A percentile compares a stretch with the other conserved stretches of the same genome.
phyloP scores from a whole-genome alignment of 768 basidiomycete genomes.

The Psilocybe subaeruginosa region DNA sequence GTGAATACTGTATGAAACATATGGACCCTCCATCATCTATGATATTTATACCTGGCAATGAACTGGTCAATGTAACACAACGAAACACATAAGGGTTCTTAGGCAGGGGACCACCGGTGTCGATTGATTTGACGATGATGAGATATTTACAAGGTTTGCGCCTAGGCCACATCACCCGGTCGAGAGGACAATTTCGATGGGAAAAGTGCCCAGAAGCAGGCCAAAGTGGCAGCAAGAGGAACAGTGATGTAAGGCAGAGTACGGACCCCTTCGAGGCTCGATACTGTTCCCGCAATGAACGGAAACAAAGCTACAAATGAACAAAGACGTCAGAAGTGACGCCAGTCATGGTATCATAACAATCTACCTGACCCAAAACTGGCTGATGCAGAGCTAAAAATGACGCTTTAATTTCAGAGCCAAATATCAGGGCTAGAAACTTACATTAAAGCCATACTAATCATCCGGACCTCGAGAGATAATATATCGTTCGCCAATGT shows the following conservation, averaged over 20 bases:
- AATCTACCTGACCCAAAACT: slow-evolving; percentile 48
- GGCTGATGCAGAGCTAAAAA: slow-evolving; percentile 42
- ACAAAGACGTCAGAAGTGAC: not conserved
- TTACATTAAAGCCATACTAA: slow-evolving; percentile 57
- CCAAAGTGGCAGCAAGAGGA: slow-evolving; percentile 36
- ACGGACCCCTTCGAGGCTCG: slow-evolving; percentile 38
- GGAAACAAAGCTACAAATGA: slow-evolving; percentile 48
- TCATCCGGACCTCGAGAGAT: slow-evolving; percentile 49
- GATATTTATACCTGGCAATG: no score
- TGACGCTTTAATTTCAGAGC: not conserved
- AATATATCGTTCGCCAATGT: slow-evolving; percentile 48
- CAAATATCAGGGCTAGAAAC: slow-evolving; percentile 13
- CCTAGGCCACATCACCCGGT: not conserved
- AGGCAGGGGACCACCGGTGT: no score
- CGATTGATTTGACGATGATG: not conserved
- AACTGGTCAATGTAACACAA: no score
- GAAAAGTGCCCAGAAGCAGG: slow-evolving; percentile 45
- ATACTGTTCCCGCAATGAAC: slow-evolving; percentile 48
- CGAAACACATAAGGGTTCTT: no score
- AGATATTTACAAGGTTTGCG: not conserved
- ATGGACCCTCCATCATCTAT: no score
- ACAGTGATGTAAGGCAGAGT: slow-evolving; percentile 47
- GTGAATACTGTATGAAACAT: no score
- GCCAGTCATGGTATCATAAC: not conserved
- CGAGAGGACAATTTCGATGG: slow-evolving; percentile 11